phyloP scores from a whole-genome alignment of 495 filamentous ascomycete genomes.

The Lepidopterella palustris region DNA sequence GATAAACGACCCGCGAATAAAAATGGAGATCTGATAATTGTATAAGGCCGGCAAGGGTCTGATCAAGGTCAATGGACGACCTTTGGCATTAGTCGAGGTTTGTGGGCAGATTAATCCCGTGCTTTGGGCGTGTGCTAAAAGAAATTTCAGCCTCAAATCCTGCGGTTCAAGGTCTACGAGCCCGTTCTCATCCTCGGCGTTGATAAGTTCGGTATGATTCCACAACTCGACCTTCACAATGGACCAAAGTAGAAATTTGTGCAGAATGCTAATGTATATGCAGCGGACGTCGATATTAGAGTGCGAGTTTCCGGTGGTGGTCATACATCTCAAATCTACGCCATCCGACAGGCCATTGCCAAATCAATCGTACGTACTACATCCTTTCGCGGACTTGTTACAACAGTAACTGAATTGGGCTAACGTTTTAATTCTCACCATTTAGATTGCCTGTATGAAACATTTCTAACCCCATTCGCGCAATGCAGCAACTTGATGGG shows the following conservation, averaged over 20 bases:
- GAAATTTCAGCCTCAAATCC: slow-evolving; percentile 94
- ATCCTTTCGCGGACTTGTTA: not conserved
- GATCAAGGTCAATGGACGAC: slow-evolving; percentile 97
- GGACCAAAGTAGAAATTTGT: not conserved
- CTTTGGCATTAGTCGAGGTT: slow-evolving; percentile 82
- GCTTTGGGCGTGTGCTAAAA: no score
- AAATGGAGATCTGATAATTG: not conserved
- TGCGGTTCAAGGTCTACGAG: slow-evolving; percentile 99
- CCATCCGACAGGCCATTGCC: slow-evolving; percentile 96
- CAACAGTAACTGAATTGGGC: no score
- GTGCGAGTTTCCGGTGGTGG: slow-evolving; percentile 94
- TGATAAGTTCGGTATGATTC: slow-evolving; percentile 72
- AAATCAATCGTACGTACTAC: slow-evolving; percentile 65
- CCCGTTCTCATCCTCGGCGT: slow-evolving; percentile 90
- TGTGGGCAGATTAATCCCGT: no score
- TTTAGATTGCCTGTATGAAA: no score
- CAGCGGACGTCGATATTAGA: slow-evolving; percentile 85
- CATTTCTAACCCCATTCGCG: not conserved
- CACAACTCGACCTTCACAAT: not conserved
- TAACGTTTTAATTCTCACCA: no score
- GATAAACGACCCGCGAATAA: not conserved
- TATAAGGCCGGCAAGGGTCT: slow-evolving; percentile 79
- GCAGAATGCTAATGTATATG: not conserved
- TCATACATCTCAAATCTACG: slow-evolving; percentile 97
- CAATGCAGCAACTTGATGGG: not conserved